These are phyloP conservation scores for Aurinia saxatilis DNA, from an alignment of 345 rosid species.

Conservation along the genomic window DNA sequence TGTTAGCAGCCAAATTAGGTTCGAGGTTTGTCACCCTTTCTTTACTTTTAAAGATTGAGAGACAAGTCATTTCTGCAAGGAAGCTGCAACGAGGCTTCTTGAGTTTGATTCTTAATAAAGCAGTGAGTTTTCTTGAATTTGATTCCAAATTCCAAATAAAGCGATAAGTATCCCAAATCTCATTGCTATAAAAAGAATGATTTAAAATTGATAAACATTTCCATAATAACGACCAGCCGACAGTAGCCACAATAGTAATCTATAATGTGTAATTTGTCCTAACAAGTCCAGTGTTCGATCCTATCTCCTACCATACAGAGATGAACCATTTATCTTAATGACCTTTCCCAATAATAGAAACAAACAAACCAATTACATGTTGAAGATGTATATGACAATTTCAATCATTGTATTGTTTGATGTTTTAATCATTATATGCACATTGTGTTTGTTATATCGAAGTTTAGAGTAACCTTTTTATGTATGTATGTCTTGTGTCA, in stretches of 20 bases:
- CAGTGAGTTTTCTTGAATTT: background rate
- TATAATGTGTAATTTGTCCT: background rate
- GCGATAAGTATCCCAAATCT: background rate
- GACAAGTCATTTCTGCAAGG: slow-evolving; percentile 11
- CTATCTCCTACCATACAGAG: background rate
- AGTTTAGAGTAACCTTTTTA: background rate
- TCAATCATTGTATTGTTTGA: background rate
- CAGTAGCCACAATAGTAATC: background rate
- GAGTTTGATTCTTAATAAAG: slow-evolving; percentile 2
- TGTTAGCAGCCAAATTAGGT: slow-evolving; percentile 21
- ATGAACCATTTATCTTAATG: background rate
- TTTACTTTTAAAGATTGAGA: background rate
- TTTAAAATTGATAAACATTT: background rate
- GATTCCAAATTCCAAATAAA: background rate
- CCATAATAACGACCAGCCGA: slow-evolving; percentile 2
- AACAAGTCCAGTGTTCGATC: slow-evolving; percentile 3
- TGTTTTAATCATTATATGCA: slow-evolving; percentile 14
- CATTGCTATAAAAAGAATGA: background rate
- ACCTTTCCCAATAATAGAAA: background rate
- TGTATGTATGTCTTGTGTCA: slow-evolving; percentile 28
- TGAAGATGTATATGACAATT: background rate
- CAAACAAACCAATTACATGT: background rate
- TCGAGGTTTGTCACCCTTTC: slow-evolving; percentile 1
- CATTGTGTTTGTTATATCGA: slow-evolving; percentile 7
- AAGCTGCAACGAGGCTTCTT: slow-evolving; percentile 22